Evolutionary conservation across 495 filamentous ascomycete species (phyloP), one percentile per base, ranked within the genome.

Genomic region (Acidiella bohemica): DNA sequence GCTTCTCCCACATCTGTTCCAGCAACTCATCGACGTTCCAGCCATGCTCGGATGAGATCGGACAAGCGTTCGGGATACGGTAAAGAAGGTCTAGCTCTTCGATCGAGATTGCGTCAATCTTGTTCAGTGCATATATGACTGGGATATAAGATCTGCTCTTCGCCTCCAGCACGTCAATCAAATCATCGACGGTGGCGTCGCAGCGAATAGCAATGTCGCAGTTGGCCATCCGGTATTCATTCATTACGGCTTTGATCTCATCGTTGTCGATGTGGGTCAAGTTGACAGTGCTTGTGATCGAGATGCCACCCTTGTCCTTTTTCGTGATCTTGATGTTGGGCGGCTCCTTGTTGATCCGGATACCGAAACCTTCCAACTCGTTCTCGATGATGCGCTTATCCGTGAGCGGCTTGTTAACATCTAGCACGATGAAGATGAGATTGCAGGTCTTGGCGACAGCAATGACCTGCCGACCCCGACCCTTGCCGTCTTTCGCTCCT

Each of bases 301-400:
- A 82, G 53, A 97, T 73, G 17, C 90, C 90, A 52, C 90, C 90
- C 67, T 95, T 96, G 61, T 97, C 92, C 67, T 97, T 97, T 73
- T 97, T 97, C 67, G 78, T 88, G 68, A 96, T 95, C 13, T 84
- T 76, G 54, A 97, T 97, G 59, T 97, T 97, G 21, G 92, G 90
- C 22, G 90, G 90, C 49, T 76, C 62, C 68, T 96, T 96, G 68
- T 97, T 97, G 65, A 96, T 87, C 45, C 90, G 74, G 58, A 97
- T 96, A 36, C 90, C 90, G 50, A 97, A 97, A 21, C 90, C 88
- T 55, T 97, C 90, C 58, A 97, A 63, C 66, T 97, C 90, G n/a
- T 73, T 71, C 63, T 97, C 90, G 54, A 97, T 97, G 37, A 97
- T 72, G 48, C 82, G 78, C 67, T 97, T 97, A 64, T 97, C 90